A percentile compares a stretch with the other conserved stretches of the same genome.
Evolutionary conservation across 106 monocot species (phyloP).

Genomic region (Dioscorea zingiberensis): DNA sequence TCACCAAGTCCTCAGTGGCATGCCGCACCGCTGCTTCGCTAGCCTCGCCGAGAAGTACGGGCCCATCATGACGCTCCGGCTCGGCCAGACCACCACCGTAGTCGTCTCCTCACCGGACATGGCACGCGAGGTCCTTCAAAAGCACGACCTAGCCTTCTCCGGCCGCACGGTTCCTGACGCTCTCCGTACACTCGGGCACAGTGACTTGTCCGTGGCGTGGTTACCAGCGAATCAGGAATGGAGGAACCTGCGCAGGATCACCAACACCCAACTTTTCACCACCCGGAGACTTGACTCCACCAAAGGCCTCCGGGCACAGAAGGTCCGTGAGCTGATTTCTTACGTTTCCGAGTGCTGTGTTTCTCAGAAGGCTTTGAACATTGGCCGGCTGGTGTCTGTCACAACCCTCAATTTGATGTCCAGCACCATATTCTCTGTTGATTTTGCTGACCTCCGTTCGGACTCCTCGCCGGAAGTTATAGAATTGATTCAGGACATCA

Average conservation of each 20-base stretch:
- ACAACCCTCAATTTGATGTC: constrained; percentile 30
- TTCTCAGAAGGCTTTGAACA: constrained; percentile 1
- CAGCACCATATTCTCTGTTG: constrained; percentile 35
- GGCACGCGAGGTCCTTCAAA: constrained; percentile 34
- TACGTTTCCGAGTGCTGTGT: constrained; percentile 2
- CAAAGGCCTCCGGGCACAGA: constrained; percentile 16
- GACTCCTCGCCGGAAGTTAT: constrained; percentile 15
- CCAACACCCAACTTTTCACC: constrained; percentile 24
- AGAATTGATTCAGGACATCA: constrained; percentile 8
- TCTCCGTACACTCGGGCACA: not conserved
- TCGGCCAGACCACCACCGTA: constrained; percentile 34
- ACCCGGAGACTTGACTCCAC: constrained; percentile 14
- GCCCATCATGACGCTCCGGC: constrained; percentile 39
- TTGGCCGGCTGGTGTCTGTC: constrained; percentile 18
- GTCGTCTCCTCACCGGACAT: constrained; percentile 30
- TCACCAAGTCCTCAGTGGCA: constrained; percentile 17
- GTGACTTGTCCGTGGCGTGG: constrained; percentile 8
- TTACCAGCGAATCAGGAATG: constrained; percentile 1
- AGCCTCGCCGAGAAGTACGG: constrained; percentile 33
- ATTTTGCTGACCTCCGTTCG: constrained; percentile 3
- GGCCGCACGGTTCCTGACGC: constrained; percentile 25
- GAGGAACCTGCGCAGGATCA: constrained; percentile 29
- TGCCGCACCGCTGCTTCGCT: constrained; percentile 37
- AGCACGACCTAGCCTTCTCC: constrained; percentile 28
- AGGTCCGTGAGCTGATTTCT: constrained; percentile 19